These are phyloP conservation scores for Cocos nucifera DNA, from an alignment of 176 grass and related monocot genomes.

Conservation along the genomic window DNA sequence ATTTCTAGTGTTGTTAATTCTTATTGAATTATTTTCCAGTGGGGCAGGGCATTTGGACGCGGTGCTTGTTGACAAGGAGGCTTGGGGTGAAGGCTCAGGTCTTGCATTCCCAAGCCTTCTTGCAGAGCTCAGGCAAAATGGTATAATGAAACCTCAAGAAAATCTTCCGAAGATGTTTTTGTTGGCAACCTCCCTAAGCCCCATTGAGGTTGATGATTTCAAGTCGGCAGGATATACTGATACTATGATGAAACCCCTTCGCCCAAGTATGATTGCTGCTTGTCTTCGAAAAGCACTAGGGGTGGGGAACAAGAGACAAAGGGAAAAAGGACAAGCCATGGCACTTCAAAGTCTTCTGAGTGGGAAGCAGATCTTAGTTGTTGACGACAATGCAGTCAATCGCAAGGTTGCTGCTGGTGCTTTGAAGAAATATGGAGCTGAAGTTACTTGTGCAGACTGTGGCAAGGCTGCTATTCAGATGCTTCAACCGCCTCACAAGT, in stretches of 20 bases:
- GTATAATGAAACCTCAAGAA: slow-evolving; percentile 30
- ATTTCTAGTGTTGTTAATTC: slow-evolving; percentile 3
- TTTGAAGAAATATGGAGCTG: slow-evolving; percentile 72
- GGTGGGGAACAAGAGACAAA: slow-evolving; percentile 26
- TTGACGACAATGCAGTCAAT: slow-evolving; percentile 79
- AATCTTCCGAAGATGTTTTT: slow-evolving; percentile 51
- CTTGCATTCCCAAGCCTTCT: slow-evolving; percentile 31
- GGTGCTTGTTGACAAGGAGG: slow-evolving; percentile 72
- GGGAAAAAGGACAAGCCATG: slow-evolving; percentile 29
- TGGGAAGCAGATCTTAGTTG: slow-evolving; percentile 62
- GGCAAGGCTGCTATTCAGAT: slow-evolving; percentile 62
- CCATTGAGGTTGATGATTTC: slow-evolving; percentile 26
- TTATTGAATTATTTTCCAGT: slow-evolving; percentile 24
- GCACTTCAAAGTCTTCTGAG: slow-evolving; percentile 51
- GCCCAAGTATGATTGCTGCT: slow-evolving; percentile 56
- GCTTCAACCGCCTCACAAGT: slow-evolving; percentile 50
- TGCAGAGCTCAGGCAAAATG: slow-evolving; percentile 34
- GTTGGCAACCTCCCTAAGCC: slow-evolving; percentile 40
- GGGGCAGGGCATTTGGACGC: slow-evolving; percentile 36
- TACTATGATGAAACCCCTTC: slow-evolving; percentile 58
- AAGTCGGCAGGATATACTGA: slow-evolving; percentile 47
- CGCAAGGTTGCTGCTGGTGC: slow-evolving; percentile 56
- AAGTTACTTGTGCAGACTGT: slow-evolving; percentile 52
- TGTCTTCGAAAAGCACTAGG: slow-evolving; percentile 53
- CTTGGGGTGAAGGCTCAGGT: slow-evolving; percentile 48